Base-by-base conservation (phyloP, 768 basidiomycete genomes). In the Xerocomellus dryophilus region DNA sequence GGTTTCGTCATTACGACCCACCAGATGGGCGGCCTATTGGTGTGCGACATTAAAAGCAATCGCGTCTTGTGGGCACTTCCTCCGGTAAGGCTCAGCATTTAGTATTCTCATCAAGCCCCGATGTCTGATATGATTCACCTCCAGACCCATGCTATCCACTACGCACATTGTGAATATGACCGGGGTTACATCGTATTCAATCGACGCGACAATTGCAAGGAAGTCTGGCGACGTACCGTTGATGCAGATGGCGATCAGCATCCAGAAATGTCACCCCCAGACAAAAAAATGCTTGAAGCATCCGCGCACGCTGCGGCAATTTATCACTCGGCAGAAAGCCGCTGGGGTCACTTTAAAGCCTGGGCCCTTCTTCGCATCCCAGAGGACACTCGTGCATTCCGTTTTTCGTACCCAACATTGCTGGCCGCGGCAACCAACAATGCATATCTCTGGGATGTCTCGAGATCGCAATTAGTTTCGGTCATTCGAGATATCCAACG, bases 91-190 rank as follows among this genome's bases (percentile, higher is more conserved):
- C 79, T 61, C 21, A 51, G 36, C 25, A 25, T 32, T 18, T n/a
- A 21, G 23, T 31, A 14, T 23, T 45, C 51, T 42, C 20, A 45
- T 10, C 14, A 15, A 21, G 14, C 5, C 31, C 15, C 15, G 41
- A 43, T 27, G 5, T 32, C 51, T 68, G 18, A 43, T 23, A 9
- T 17, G 10, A 53, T 47, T 21, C 10, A 34, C 31, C 32, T 40
- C 18, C 21, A 64, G 60, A 51, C 20, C 46, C 53, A 60, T 47
- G 50, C 34, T 49, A 51, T 53, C 31, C 46, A 27, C 14, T 78
- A 74, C 43, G 88, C 88, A 0, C 89, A 91, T 61, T 79, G 81
- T 59, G 90, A 92, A 67, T 93, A 90, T 58, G 82, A 74, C 14
- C 71, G 78, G 27, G 90, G 90, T 9, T 90, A 80, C 62, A 71